Evolutionary conservation across 2,329 filamentous ascomycete species (phyloP).

Genomic region (Trichoderma aggressivum): DNA sequence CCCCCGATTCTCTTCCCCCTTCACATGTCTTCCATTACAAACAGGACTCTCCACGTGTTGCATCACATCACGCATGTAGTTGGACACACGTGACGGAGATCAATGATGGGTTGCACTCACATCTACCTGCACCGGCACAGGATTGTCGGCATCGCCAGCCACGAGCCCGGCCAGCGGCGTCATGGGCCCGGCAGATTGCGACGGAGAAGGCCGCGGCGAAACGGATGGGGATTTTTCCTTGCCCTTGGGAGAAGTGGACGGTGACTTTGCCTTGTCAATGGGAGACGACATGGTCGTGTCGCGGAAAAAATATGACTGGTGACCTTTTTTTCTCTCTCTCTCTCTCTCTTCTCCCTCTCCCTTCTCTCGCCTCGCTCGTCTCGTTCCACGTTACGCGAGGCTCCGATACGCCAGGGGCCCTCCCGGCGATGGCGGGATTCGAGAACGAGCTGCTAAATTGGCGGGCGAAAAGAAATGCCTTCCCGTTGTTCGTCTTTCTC

Average conservation of each 20-base stretch:
- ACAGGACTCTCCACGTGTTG: background rate
- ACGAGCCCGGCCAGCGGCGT: conserved; percentile 1
- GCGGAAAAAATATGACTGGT: background rate
- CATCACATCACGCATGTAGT: background rate
- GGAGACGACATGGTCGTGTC: conserved; percentile 5
- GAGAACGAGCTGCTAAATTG: background rate
- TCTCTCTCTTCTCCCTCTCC: no score
- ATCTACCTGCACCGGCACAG: conserved; percentile 27
- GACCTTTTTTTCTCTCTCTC: background rate
- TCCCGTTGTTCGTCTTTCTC: background rate
- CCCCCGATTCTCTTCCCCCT: no score
- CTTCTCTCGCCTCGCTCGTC: background rate
- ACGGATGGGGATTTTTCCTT: background rate
- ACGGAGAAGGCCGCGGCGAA: conserved; percentile 1
- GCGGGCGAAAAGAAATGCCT: background rate
- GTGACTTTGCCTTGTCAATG: background rate
- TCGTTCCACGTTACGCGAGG: background rate
- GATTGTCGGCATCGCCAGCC: conserved; percentile 18
- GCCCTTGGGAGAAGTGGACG: background rate
- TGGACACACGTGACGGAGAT: background rate
- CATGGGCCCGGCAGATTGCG: background rate
- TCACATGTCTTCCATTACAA: background rate
- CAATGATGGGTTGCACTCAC: conserved; percentile 16
- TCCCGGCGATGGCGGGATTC: background rate
- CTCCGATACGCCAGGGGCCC: background rate